phyloP scores from a whole-genome alignment of 768 basidiomycete genomes.

The Cyathus striatus region DNA sequence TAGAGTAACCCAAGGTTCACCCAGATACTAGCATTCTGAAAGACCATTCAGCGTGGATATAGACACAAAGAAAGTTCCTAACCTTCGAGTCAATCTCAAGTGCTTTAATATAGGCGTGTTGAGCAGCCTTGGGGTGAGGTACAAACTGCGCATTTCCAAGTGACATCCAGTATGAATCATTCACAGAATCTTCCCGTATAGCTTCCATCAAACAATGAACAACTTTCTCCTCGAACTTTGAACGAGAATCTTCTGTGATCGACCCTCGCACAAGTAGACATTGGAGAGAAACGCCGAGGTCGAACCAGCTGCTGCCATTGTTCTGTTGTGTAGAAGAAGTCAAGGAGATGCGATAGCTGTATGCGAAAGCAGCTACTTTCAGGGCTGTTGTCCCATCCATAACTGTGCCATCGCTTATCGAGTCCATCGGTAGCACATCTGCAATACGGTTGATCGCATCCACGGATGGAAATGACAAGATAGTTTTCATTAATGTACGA shows the following conservation, averaged over 20 bases:
- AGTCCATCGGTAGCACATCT: conserved; percentile 29
- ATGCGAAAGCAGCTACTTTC: conserved; percentile 52
- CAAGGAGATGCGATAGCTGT: conserved; percentile 56
- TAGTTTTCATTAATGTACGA: conserved; percentile 21
- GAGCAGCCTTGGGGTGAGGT: conserved; percentile 65
- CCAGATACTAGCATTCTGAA: conserved; percentile 74
- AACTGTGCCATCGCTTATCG: conserved; percentile 12
- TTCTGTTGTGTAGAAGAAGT: conserved; percentile 44
- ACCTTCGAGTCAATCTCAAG: conserved; percentile 86
- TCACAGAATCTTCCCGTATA: conserved; percentile 64
- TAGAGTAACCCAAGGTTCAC: conserved; percentile 86
- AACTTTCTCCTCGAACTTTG: conserved; percentile 34
- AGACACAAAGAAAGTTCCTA: conserved; percentile 4
- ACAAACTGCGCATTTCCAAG: conserved; percentile 71
- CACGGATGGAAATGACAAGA: conserved; percentile 32
- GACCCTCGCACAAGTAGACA: conserved; percentile 32
- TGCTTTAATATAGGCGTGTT: conserved; percentile 89
- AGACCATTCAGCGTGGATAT: conserved; percentile 1
- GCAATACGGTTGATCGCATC: conserved; percentile 36
- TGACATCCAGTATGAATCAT: conserved; percentile 76
- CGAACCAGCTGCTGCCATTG: conserved; percentile 64
- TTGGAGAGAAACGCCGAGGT: conserved; percentile 63
- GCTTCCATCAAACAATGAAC: conserved; percentile 62
- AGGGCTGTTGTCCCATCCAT: conserved; percentile 32
- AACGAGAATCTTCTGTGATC: conserved; percentile 21